These are phyloP conservation scores for Limnanthes douglasii DNA, from an alignment of 345 rosid species.

Conservation along the genomic window DNA sequence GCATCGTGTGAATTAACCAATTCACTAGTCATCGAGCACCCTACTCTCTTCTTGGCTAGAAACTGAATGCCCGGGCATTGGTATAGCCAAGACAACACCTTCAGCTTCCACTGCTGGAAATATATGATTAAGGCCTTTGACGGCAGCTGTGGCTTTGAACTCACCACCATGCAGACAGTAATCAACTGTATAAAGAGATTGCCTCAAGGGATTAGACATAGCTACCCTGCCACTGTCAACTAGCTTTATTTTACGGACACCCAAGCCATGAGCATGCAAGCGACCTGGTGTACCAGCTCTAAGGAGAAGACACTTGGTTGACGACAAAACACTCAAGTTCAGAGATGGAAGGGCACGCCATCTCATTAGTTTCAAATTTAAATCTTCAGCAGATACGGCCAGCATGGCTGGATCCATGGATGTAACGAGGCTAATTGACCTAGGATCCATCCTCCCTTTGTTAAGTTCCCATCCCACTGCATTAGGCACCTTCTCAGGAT, in stretches of 20 bases:
- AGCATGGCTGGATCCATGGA: constrained; percentile 96
- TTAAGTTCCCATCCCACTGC: constrained; percentile 88
- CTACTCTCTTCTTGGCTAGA: constrained; percentile 59
- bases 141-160: constrained; percentile 78
- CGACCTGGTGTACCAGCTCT: constrained; percentile 98
- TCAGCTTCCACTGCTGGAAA: constrained; percentile 88
- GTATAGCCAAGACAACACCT: constrained; percentile 76
- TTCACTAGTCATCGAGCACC: constrained; percentile 46
- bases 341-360: constrained; percentile 96
- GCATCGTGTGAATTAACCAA: constrained; percentile 79
- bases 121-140: constrained; percentile 62
- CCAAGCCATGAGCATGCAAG: constrained; percentile 85
- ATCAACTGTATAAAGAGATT: constrained; percentile 24
- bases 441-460: constrained; percentile 39
- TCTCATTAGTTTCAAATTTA: constrained; percentile 90
- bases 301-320: constrained; percentile 84
- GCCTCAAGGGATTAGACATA: constrained; percentile 80
- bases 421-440: constrained; percentile 69
- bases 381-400: constrained; percentile 83
- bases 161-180: constrained; percentile 79
- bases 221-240: constrained; percentile 12
- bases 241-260: constrained; percentile 34
- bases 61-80: constrained; percentile 96
- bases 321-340: constrained; percentile 44
- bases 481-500: constrained; percentile 31